Evolutionary conservation across 2,329 filamentous ascomycete genomes (phyloP).

Genomic region (Nigrospora sphaerica): DNA sequence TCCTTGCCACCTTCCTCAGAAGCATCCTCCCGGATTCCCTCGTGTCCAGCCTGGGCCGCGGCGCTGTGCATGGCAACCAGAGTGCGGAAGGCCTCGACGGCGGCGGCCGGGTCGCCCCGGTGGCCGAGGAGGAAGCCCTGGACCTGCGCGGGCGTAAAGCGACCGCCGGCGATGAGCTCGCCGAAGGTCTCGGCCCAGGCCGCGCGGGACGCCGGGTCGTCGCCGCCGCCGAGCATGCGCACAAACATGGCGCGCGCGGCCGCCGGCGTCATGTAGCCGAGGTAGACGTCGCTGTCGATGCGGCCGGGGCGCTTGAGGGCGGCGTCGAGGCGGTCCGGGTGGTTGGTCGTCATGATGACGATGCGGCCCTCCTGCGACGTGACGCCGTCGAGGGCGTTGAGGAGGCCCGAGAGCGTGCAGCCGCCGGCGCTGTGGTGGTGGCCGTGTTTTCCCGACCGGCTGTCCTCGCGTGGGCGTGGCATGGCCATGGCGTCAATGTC

Average conservation of each 20-base stretch:
- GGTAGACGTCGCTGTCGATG: slow-evolving; percentile 81
- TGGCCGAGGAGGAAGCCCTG: neutral
- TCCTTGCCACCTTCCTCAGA: no score
- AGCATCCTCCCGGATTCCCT: no score
- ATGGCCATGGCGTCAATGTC: slow-evolving; percentile 85
- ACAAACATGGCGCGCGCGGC: neutral
- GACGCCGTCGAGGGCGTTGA: slow-evolving; percentile 83
- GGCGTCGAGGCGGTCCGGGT: slow-evolving; percentile 77
- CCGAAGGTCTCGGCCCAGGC: neutral
- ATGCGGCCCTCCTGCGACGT: slow-evolving; percentile 87
- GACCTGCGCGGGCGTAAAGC: neutral
- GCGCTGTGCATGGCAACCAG: no score
- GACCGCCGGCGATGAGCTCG: neutral
- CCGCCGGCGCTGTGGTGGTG: slow-evolving; percentile 68
- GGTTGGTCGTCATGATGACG: slow-evolving; percentile 85
- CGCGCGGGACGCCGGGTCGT: no score
- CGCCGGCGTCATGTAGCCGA: slow-evolving; percentile 56
- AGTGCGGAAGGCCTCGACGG: neutral
- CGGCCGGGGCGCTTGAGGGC: slow-evolving; percentile 81
- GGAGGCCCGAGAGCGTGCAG: slow-evolving; percentile 67
- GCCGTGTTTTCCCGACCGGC: slow-evolving; percentile 29
- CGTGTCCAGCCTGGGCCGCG: no score
- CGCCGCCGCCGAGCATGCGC: neutral
- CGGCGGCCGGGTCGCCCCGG: neutral
- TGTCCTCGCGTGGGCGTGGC: slow-evolving; percentile 42